Base-by-base conservation (phyloP, 2,329 filamentous ascomycete species). In the Phaeomoniella chlamydospora region DNA sequence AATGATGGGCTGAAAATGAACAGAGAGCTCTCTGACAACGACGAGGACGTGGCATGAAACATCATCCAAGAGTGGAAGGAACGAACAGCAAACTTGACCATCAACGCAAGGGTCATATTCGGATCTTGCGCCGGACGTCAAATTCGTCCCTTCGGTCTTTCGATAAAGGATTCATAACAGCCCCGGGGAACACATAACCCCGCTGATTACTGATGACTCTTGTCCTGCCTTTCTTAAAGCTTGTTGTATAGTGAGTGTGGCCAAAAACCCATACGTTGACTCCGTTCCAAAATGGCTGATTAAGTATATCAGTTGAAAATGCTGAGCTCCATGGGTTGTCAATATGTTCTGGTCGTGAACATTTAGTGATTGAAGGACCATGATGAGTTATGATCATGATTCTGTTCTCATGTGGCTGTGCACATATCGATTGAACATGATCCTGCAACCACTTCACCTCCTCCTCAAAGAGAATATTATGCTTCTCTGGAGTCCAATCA, bases 341-440 rank as follows among this genome's bases (percentile, higher is more conserved):
- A 2, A 55, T 45, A 34, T 77, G 55, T 41, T 65, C 57, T 0
- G 70, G 70, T 2, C 57, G 56, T 1, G 70, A 67, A 2, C 67
- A 65, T 4, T 58, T 59, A 31, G 59, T 41, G 0, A 68, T 43
- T n/a, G 56, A 65, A 1, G 72, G 72, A 2, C 71, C 69, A 45
- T 77, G 72, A 36, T 76, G 70, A 0, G 70, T 76, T 0, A 67
- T 60, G 0, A 77, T 59, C 0, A 77, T 39, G 4, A 74, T 43
- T 33, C 40, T 51, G 10, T 29, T 4, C 34, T 9, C 5, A 4
- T 12, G 18, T 18, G 15, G 6, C 22, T 32, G 15, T 10, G 31
- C 6, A 4, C 30, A 29, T 10, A 50, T 46, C 3, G 31, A 32
- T 4, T 41, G 11, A 10, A 64, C 52, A 41, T 65, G 56, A 11